Conservation (phyloP, 1,139 yeast species). For the Trichomonascaceae sp. region DNA sequence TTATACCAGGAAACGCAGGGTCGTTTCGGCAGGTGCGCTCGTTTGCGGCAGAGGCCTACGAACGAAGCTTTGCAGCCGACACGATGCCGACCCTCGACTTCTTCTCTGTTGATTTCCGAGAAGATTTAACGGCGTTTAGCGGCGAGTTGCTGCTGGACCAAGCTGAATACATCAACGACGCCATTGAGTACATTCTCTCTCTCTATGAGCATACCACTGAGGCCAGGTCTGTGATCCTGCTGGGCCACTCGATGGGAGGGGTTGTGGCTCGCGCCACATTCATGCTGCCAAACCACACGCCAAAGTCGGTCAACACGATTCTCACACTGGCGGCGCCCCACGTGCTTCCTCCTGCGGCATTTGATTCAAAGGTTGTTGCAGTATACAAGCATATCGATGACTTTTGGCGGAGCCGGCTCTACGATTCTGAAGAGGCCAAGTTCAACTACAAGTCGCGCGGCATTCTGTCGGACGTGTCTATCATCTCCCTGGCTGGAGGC, state of each 20-base stretch:
- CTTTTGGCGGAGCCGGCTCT: constrained; percentile 37
- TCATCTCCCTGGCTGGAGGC: constrained; percentile 65
- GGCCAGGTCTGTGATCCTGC: constrained; percentile 42
- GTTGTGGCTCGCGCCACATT: constrained; percentile 68
- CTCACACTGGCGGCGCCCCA: constrained; percentile 76
- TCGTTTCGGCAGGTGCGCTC: constrained; percentile 70
- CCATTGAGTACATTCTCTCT: constrained; percentile 58
- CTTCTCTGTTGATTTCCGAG: constrained; percentile 86
- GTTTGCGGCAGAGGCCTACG: constrained; percentile 59
- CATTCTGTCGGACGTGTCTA: constrained; percentile 18
- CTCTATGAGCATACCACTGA: constrained; percentile 34
- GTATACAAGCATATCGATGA: constrained; percentile 56
- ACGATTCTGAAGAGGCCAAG: constrained; percentile 28
- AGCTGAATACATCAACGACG: constrained; percentile 87
- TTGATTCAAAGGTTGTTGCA: constrained; percentile 63
- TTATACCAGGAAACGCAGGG: constrained; percentile 87
- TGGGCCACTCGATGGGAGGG: constrained; percentile 81
- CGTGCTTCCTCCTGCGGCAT: constrained; percentile 72
- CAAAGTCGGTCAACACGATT: constrained; percentile 58
- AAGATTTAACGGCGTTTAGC: constrained; percentile 92
- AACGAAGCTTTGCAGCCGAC: constrained; percentile 27
- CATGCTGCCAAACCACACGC: constrained; percentile 53
- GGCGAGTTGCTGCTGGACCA: constrained; percentile 90
- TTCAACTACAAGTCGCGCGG: constrained; percentile 22
- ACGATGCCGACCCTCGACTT: constrained; percentile 41